Evolutionary conservation across 306 rosid species (phyloP).

Genomic region (Acacia acuminata): DNA sequence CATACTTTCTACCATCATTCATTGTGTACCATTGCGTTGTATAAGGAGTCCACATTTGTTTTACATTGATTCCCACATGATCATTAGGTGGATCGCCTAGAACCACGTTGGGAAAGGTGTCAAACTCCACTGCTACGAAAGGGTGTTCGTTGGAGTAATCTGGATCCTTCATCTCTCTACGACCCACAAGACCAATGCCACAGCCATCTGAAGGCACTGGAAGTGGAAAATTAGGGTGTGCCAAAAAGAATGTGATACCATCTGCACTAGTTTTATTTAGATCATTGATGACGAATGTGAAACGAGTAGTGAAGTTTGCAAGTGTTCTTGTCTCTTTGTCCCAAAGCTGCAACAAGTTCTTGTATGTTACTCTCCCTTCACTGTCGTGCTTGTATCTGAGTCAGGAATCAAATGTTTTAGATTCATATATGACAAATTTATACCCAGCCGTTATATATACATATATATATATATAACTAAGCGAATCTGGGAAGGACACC

Average conservation of each 20-base stretch:
- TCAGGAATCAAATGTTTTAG: neutral
- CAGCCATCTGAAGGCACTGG: conserved; percentile 9
- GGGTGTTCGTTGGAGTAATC: neutral
- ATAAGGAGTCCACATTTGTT: neutral
- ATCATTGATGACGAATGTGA: conserved; percentile 37
- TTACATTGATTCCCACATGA: conserved; percentile 14
- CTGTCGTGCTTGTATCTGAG: neutral
- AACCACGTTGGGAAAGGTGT: neutral
- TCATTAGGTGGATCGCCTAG: neutral
- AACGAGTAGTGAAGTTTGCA: conserved; percentile 35
- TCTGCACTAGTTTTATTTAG: neutral
- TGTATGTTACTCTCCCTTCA: neutral
- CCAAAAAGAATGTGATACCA: conserved; percentile 48
- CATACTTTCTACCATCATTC: conserved; percentile 13
- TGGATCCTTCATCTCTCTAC: neutral
- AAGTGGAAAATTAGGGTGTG: conserved; percentile 10
- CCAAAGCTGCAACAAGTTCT: conserved; percentile 19
- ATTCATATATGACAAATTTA: neutral
- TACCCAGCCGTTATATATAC: too few species aligned
- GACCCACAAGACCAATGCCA: conserved; percentile 26
- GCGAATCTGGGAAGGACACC: too few species aligned
- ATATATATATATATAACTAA: too few species aligned
- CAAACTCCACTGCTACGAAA: conserved; percentile 51
- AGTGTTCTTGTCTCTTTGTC: neutral
- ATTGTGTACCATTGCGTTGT: conserved; percentile 4